These are phyloP conservation scores for Phytophthora chlamydospora DNA, from an alignment of 352 stramenopile species.

Conservation along the genomic window DNA sequence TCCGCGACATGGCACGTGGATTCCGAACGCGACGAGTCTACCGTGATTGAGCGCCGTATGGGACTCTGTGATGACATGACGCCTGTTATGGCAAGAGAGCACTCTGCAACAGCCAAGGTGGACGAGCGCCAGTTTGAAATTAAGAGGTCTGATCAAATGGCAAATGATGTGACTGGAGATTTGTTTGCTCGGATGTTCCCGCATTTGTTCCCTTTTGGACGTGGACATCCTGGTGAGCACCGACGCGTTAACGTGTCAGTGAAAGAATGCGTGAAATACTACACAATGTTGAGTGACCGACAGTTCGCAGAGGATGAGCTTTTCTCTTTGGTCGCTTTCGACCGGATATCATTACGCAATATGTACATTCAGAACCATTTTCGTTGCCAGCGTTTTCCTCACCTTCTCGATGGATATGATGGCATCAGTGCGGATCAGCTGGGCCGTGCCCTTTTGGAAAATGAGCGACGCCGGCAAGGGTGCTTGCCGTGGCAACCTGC, in stretches of 20 bases:
- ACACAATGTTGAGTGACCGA: slow-evolving; percentile 10
- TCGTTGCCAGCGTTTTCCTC: slow-evolving; percentile 2
- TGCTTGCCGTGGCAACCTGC: background rate
- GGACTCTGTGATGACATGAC: background rate
- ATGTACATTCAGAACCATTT: slow-evolving; percentile 9
- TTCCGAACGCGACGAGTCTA: background rate
- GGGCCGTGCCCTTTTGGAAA: background rate
- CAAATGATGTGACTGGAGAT: background rate
- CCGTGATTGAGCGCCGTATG: background rate
- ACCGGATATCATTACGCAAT: slow-evolving; percentile 9
- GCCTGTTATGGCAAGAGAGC: background rate
- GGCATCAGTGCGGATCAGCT: background rate
- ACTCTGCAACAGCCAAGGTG: background rate
- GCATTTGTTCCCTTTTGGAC: slow-evolving; percentile 8
- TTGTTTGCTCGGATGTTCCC: slow-evolving; percentile 7
- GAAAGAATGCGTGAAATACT: slow-evolving; percentile 19
- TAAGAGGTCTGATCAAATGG: background rate
- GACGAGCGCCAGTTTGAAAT: slow-evolving; percentile 1
- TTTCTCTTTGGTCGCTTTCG: slow-evolving; percentile 19
- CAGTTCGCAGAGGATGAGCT: slow-evolving; percentile 22
- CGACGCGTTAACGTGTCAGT: slow-evolving; percentile 4
- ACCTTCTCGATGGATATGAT: slow-evolving; percentile 3
- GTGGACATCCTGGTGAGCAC: slow-evolving; percentile 10
- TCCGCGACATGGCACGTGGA: background rate
- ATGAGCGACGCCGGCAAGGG: slow-evolving; percentile 1